A percentile compares a stretch with the other conserved stretches of the same genome.
phyloP scores from a whole-genome alignment of 2,329 filamentous ascomycete genomes.

The Alternaria brassicae region DNA sequence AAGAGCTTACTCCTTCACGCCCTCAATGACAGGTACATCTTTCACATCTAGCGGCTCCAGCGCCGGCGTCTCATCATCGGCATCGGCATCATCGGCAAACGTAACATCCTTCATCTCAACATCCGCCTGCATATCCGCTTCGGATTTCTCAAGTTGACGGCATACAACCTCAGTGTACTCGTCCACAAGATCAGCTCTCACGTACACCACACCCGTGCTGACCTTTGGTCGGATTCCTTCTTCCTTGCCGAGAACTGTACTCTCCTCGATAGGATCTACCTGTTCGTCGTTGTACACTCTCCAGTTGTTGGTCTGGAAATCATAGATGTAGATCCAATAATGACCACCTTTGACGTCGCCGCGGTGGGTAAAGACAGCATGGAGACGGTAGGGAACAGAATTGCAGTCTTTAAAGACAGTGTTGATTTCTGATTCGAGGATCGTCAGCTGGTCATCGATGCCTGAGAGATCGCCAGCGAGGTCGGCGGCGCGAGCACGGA shows the following conservation, averaged over 20 bases:
- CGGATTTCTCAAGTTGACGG: slow-evolving; percentile 21
- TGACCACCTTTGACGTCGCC: slow-evolving; percentile 73
- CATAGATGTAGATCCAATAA: slow-evolving; percentile 96
- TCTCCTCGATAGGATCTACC: slow-evolving; percentile 74
- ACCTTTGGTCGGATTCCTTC: slow-evolving; percentile 59
- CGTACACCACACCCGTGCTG: slow-evolving; percentile 76
- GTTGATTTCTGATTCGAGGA: slow-evolving; percentile 58
- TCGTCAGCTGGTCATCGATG: slow-evolving; percentile 52
- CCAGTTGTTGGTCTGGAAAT: slow-evolving; percentile 83
- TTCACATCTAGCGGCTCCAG: slow-evolving; percentile 13
- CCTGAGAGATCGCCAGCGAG: slow-evolving; percentile 36
- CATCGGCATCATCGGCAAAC: slow-evolving; percentile 22
- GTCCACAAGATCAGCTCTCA: slow-evolving; percentile 70
- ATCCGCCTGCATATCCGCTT: not conserved
- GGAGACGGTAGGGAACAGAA: slow-evolving; percentile 77
- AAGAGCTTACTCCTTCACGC: slow-evolving; percentile 35
- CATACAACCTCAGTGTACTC: slow-evolving; percentile 63
- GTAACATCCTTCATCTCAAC: slow-evolving; percentile 16
- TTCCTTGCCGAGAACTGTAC: slow-evolving; percentile 72
- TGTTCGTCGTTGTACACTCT: slow-evolving; percentile 91
- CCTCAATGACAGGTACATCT: slow-evolving; percentile 36
- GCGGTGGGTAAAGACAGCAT: slow-evolving; percentile 92
- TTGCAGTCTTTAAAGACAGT: slow-evolving; percentile 69
- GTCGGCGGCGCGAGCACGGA: slow-evolving; percentile 31
- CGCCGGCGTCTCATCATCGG: slow-evolving; percentile 12